phyloP scores from a whole-genome alignment of 805 yeast species.

The Saturnispora diversa region DNA sequence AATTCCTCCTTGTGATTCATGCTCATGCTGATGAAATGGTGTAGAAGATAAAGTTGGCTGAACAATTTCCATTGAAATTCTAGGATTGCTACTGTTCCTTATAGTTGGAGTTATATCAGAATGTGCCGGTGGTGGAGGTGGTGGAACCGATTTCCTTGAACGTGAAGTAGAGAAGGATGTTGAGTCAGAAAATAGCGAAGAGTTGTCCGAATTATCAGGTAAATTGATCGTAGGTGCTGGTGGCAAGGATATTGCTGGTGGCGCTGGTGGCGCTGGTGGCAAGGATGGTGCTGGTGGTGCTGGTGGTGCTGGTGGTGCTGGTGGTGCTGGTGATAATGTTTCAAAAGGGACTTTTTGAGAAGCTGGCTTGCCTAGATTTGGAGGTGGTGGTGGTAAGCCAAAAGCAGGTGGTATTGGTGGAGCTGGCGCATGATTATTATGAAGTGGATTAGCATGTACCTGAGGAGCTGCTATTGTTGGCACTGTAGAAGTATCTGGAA shows the following conservation, averaged over 20 bases:
- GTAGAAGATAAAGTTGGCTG: slow-evolving; percentile 7
- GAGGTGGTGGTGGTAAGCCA: slow-evolving; percentile 15
- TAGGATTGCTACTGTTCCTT: slow-evolving; percentile 5
- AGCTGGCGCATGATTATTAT: slow-evolving; percentile 17
- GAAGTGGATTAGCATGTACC: slow-evolving; percentile 4
- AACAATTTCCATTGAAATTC: slow-evolving; percentile 4
- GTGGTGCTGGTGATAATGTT: slow-evolving; percentile 10
- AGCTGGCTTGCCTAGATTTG: slow-evolving; percentile 38
- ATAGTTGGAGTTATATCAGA: slow-evolving; percentile 15
- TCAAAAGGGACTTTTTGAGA: too few species aligned
- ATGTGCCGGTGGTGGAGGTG: slow-evolving; percentile 28
- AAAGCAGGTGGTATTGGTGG: slow-evolving; percentile 22
- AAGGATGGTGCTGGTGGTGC: slow-evolving; percentile 33
- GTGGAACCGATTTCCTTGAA: slow-evolving; percentile 22
- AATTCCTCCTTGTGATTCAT: slow-evolving; percentile 8
- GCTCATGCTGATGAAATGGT: slow-evolving; percentile 3
- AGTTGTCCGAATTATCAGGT: slow-evolving; percentile 3
- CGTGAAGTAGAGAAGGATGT: slow-evolving; percentile 11
- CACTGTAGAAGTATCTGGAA: slow-evolving; percentile 14
- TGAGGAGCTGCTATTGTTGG: slow-evolving; percentile 9
- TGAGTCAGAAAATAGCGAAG: slow-evolving; percentile 3
- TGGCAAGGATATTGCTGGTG: too few species aligned
- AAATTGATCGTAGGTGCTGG: too few species aligned
- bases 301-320: slow-evolving; percentile 35
- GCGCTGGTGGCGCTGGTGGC: slow-evolving; percentile 3